Base-by-base conservation (phyloP, 164 flowering plant genomes). In the Piper longum region DNA sequence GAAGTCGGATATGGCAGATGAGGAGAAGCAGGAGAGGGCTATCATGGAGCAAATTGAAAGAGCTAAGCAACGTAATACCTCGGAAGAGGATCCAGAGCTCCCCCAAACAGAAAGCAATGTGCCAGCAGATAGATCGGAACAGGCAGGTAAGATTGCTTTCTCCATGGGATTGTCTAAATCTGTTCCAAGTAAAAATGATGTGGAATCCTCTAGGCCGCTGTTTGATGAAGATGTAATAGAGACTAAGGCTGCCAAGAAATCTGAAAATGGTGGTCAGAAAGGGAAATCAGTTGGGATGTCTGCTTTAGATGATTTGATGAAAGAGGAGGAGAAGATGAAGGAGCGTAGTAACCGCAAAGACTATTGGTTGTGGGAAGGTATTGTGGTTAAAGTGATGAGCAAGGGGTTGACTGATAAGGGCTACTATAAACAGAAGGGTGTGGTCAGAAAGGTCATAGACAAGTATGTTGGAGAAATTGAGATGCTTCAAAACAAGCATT, bases 321-420 rank as follows among this genome's bases (percentile, higher is more conserved):
- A 69, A 69, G 96, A 91, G 75, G 75, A 91, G 64, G 96, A 88
- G 79, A 85, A 72, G 77, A 83, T 72, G 2, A 88, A 88, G 78
- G 96, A 91, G 72, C 69, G 75, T 69, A 77, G 56, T 36, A 86
- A 88, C 66, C 77, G 95, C 60, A 86, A 86, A 72, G 96, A 91
- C 68, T 88, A 91, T 61, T 91, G 98, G 96, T 60, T 91, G 60
- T 83, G 73, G 68, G 86, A 82, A 56, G 98, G 98, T 19, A 84
- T 91, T 55, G 66, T 91, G 62, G 96, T 91, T 16, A 88, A 91
- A 78, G 87, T 91, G n/a, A 86, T 85, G 93, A 88, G 91, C 67
- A 85, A 80, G 64, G 81, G 75, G 0, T 73, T 91, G 78, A 86
- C 79, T 0, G 81, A 80, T 14, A 88, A 85, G 64, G 96, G 95